A percentile compares a stretch with the other conserved stretches of the same genome.
phyloP scores from a whole-genome alignment of 331 rosid species.

The Ulmus americana region DNA sequence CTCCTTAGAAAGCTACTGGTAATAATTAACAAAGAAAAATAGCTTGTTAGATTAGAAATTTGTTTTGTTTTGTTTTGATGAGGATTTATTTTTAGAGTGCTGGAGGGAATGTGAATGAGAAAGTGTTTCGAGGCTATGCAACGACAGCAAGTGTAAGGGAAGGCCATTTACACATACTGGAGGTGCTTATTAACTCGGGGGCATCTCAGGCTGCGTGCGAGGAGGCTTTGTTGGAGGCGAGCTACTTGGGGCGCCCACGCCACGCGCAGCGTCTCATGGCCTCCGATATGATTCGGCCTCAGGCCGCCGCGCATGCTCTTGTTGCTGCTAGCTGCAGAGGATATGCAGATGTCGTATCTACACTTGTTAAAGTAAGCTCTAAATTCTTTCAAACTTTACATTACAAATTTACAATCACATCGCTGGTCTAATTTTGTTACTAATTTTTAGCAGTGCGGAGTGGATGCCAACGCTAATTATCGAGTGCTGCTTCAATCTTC shows the following conservation, averaged over 20 bases:
- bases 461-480: conserved; percentile 41
- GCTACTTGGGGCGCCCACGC: conserved; percentile 41
- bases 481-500: conserved; percentile 54
- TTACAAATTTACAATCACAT: conserved; percentile 1
- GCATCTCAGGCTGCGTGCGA: conserved; percentile 61
- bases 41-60: not conserved
- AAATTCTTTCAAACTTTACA: not conserved
- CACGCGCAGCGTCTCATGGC: conserved; percentile 44
- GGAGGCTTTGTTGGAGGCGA: conserved; percentile 62
- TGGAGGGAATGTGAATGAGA: conserved; percentile 52
- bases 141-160: conserved; percentile 58
- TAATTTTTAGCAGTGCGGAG: conserved; percentile 43
- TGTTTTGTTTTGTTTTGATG: not conserved
- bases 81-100: conserved; percentile 25
- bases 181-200: conserved; percentile 42
- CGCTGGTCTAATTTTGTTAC: conserved; percentile 3
- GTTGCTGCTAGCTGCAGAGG: conserved; percentile 59
- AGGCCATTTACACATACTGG: conserved; percentile 39
- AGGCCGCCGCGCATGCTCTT: conserved; percentile 45
- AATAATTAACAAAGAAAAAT: not conserved
- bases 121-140: conserved; percentile 56
- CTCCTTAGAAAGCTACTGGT: conserved; percentile 52
- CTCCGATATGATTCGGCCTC: conserved; percentile 45
- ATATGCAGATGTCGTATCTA: conserved; percentile 41
- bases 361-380: conserved; percentile 36